Evolutionary conservation across 306 rosid species (phyloP).

Genomic region (Pyrus betulifolia): DNA sequence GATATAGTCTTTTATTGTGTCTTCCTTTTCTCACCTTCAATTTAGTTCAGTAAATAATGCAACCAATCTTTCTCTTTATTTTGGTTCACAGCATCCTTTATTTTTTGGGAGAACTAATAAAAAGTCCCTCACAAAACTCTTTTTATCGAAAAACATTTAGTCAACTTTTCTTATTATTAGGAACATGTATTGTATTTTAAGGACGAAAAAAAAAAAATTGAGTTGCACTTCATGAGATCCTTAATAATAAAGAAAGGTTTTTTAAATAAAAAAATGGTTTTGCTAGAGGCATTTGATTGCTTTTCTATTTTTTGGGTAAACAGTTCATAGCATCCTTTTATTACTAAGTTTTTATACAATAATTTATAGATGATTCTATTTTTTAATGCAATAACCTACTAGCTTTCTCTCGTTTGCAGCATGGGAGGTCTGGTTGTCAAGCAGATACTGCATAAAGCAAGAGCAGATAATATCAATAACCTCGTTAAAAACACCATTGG

Average conservation of each 20-base stretch:
- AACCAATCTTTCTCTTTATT: not conserved
- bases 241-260: not conserved
- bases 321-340: not conserved
- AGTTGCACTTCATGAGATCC: too few species aligned
- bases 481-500: slow-evolving; percentile 82
- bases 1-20: too few species aligned
- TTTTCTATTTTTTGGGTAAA: too few species aligned
- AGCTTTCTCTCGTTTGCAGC: slow-evolving; percentile 40
- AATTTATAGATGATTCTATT: not conserved
- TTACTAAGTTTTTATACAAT: not conserved
- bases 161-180: too few species aligned
- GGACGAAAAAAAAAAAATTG: too few species aligned
- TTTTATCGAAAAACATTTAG: too few species aligned
- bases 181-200: too few species aligned
- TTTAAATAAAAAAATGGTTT: not conserved
- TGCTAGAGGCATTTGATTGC: not conserved
- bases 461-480: slow-evolving; percentile 50
- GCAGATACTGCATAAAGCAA: slow-evolving; percentile 86
- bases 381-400: not conserved
- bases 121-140: too few species aligned
- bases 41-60: not conserved
- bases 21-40: not conserved
- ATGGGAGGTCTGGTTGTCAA: slow-evolving; percentile 97
- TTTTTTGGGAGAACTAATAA: too few species aligned
- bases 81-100: not conserved